phyloP scores from a whole-genome alignment of 2,329 filamentous ascomycete species.

The Talaromyces albobiverticillius region DNA sequence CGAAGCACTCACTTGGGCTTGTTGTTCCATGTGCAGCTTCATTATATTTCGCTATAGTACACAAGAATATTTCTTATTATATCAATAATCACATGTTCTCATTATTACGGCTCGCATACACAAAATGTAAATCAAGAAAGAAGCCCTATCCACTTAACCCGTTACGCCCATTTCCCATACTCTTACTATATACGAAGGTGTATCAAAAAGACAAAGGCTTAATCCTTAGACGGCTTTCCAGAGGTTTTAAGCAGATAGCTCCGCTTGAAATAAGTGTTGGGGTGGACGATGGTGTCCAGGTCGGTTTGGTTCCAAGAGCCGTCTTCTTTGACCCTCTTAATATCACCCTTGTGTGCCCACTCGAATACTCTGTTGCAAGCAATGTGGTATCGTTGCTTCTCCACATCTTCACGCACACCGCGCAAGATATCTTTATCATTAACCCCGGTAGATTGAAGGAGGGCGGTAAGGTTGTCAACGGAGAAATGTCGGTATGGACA shows the following conservation, averaged over 20 bases:
- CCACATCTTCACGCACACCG: constrained; percentile 83
- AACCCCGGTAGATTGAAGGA: constrained; percentile 77
- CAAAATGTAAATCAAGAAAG: not conserved
- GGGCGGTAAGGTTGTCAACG: constrained; percentile 73
- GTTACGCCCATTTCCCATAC: constrained; percentile 9
- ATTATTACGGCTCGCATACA: not conserved
- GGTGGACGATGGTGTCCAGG: constrained; percentile 92
- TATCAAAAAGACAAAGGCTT: not conserved
- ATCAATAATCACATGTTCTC: not conserved
- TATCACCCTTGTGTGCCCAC: constrained; percentile 72
- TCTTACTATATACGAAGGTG: not conserved
- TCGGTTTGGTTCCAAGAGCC: constrained; percentile 69
- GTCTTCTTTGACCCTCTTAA: constrained; percentile 74
- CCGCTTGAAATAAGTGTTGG: constrained; percentile 96
- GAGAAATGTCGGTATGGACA: constrained; percentile 94
- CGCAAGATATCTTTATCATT: constrained; percentile 73
- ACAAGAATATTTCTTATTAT: not conserved
- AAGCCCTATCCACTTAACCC: not conserved
- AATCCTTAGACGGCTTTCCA: constrained; percentile 48
- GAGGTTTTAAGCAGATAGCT: constrained; percentile 86
- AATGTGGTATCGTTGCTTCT: constrained; percentile 85
- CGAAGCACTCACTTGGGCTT: not conserved
- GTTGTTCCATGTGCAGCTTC: too few relatives aligned
- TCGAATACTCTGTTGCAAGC: constrained; percentile 97
- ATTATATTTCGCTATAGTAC: too few relatives aligned